Conservation (phyloP, 2,329 filamentous ascomycete species). For the Fusarium sp. region DNA sequence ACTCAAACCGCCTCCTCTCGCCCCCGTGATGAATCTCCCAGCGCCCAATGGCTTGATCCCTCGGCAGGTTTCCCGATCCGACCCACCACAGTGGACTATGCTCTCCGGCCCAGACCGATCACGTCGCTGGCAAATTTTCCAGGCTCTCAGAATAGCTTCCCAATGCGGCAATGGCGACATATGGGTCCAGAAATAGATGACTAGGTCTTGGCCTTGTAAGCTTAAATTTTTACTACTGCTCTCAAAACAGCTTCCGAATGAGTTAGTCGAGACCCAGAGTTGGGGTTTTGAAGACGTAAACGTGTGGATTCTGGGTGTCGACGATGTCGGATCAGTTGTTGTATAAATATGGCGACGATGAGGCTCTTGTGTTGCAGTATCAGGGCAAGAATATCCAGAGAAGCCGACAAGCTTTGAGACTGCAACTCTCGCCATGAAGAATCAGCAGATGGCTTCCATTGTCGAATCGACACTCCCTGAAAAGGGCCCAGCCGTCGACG, state of each 20-base stretch:
- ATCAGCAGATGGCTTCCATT: background rate
- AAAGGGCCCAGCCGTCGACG: background rate
- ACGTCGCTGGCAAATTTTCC: background rate
- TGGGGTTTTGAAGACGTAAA: background rate
- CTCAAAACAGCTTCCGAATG: background rate
- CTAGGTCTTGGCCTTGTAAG: background rate
- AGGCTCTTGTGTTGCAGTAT: background rate
- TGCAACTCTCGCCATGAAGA: background rate
- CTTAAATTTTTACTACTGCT: background rate
- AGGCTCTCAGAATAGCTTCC: constrained; percentile 14
- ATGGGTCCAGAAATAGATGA: constrained; percentile 1
- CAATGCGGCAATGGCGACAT: constrained; percentile 6
- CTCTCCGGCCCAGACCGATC: background rate
- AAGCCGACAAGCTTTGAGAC: background rate
- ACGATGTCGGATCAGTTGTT: background rate
- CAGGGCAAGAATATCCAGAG: background rate
- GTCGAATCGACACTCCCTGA: background rate
- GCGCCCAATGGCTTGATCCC: background rate
- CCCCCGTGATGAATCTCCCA: background rate
- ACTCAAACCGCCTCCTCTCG: background rate
- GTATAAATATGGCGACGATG: background rate
- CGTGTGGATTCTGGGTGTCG: background rate
- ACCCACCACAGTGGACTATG: background rate
- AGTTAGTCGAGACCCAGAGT: background rate
- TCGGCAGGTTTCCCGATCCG: background rate